phyloP scores from a whole-genome alignment of 2,329 filamentous ascomycete genomes.

The Phialophora verrucosa region DNA sequence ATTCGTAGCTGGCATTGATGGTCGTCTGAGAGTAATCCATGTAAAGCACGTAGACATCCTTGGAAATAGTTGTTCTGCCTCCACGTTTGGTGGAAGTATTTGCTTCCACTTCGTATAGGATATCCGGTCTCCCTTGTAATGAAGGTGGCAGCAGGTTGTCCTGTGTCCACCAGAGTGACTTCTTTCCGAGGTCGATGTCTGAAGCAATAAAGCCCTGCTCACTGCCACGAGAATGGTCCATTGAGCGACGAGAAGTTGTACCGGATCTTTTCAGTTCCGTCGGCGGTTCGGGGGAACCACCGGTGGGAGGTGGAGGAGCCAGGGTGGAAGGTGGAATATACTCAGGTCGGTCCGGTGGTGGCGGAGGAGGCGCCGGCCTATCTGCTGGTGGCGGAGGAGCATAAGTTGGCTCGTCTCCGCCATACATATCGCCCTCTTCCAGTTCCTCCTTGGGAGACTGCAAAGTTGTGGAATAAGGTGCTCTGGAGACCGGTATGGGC shows the following conservation, averaged over 20 bases:
- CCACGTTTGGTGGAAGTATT: slow-evolving; percentile 71
- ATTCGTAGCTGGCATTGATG: slow-evolving; percentile 79
- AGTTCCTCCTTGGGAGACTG: slow-evolving; percentile 43
- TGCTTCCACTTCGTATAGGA: slow-evolving; percentile 83
- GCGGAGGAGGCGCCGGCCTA: slow-evolving; percentile 43
- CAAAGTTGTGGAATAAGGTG: slow-evolving; percentile 36
- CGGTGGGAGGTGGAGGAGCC: slow-evolving; percentile 50
- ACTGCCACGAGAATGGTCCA: slow-evolving; percentile 74
- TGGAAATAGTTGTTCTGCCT: slow-evolving; percentile 73
- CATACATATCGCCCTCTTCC: slow-evolving; percentile 55
- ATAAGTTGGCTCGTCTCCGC: slow-evolving; percentile 36
- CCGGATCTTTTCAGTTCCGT: slow-evolving; percentile 66
- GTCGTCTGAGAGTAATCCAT: slow-evolving; percentile 96
- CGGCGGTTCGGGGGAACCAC: slow-evolving; percentile 69
- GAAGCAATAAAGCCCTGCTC: slow-evolving; percentile 85
- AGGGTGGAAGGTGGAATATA: slow-evolving; percentile 56
- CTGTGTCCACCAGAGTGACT: slow-evolving; percentile 86
- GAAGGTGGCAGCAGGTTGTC: slow-evolving; percentile 78
- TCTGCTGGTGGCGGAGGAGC: slow-evolving; percentile 42
- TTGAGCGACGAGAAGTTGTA: slow-evolving; percentile 64
- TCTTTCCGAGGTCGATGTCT: slow-evolving; percentile 78
- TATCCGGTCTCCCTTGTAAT: slow-evolving; percentile 80
- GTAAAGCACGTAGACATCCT: slow-evolving; percentile 85
- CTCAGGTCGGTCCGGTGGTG: slow-evolving; percentile 57
- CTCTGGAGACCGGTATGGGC: slow-evolving; percentile 40